These are phyloP conservation scores for Fagopyrum tataricum DNA, from an alignment of 148 eudicot species.

Conservation along the genomic window DNA sequence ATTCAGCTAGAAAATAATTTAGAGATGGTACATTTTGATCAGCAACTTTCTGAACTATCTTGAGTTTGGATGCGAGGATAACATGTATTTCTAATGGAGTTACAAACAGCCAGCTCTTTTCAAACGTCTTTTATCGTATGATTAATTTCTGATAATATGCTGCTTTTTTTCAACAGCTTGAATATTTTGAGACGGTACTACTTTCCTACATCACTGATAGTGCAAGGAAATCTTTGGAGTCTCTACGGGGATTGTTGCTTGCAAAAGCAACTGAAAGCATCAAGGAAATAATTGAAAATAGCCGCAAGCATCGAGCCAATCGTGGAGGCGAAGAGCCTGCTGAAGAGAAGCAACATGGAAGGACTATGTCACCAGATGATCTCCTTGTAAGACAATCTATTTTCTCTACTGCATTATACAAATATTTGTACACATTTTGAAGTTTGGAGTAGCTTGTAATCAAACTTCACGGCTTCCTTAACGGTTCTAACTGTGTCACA, in stretches of 20 bases:
- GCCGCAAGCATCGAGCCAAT: slow-evolving; percentile 65
- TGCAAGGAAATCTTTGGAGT: slow-evolving; percentile 78
- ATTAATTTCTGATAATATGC: background rate
- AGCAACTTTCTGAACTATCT: background rate
- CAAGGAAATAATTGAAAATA: slow-evolving; percentile 63
- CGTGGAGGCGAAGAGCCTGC: slow-evolving; percentile 76
- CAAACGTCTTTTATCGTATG: background rate
- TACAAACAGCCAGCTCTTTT: background rate
- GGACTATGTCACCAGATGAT: slow-evolving; percentile 85
- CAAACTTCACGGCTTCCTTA: no score
- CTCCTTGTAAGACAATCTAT: slow-evolving; percentile 59
- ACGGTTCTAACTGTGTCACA: background rate
- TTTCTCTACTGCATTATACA: background rate
- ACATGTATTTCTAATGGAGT: background rate
- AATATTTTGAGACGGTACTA: slow-evolving; percentile 89
- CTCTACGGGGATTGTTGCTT: slow-evolving; percentile 73
- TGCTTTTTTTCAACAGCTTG: slow-evolving; percentile 46
- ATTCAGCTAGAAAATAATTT: no score
- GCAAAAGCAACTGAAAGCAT: slow-evolving; percentile 87
- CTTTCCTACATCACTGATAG: slow-evolving; percentile 71
- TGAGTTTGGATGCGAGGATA: background rate
- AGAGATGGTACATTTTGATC: no score
- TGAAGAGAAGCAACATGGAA: slow-evolving; percentile 74
- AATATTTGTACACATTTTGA: background rate
- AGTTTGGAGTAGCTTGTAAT: background rate